A percentile compares a stretch with the other conserved stretches of the same genome.
phyloP scores from a whole-genome alignment of 1,284 basidiomycete species.

The Malassezia arunalokei region DNA sequence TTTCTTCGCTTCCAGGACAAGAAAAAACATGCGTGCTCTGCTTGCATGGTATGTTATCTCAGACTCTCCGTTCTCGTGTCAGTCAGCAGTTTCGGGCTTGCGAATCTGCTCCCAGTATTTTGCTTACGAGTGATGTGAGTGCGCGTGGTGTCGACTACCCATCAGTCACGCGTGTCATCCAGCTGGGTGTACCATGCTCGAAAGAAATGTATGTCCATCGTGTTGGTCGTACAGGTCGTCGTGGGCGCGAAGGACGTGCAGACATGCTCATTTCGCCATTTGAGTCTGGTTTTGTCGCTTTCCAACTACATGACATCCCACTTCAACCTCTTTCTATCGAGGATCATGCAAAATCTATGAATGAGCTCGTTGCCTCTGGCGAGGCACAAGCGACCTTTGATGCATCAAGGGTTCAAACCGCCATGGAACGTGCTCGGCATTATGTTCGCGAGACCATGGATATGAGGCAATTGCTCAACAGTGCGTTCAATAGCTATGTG shows the following conservation, averaged over 20 bases:
- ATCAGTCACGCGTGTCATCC: constrained; percentile 82
- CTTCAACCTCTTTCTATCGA: constrained; percentile 47
- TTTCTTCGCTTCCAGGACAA: constrained; percentile 17
- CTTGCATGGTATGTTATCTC: constrained; percentile 71
- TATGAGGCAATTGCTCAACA: too few species aligned
- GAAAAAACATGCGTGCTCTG: constrained; percentile 51
- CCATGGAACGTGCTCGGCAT: neutral
- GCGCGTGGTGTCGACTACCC: constrained; percentile 51
- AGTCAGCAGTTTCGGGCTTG: constrained; percentile 61
- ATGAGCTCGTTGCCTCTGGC: neutral
- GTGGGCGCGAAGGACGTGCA: constrained; percentile 59
- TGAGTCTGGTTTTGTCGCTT: constrained; percentile 63
- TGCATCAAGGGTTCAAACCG: neutral
- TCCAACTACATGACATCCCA: constrained; percentile 60
- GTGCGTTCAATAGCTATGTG: constrained; percentile 26
- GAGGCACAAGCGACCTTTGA: neutral
- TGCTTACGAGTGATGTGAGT: constrained; percentile 49
- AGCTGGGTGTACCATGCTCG: constrained; percentile 65
- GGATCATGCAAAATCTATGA: too few species aligned
- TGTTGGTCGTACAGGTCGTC: constrained; percentile 80
- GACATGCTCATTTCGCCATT: constrained; percentile 76
- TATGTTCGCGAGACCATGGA: constrained; percentile 2
- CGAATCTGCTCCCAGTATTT: constrained; percentile 48
- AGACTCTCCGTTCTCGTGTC: constrained; percentile 56
- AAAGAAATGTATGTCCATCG: constrained; percentile 79